Evolutionary conservation across 495 filamentous ascomycete species (phyloP), one percentile per base, ranked within the genome.

Genomic region (Hypoxylon fragiforme): DNA sequence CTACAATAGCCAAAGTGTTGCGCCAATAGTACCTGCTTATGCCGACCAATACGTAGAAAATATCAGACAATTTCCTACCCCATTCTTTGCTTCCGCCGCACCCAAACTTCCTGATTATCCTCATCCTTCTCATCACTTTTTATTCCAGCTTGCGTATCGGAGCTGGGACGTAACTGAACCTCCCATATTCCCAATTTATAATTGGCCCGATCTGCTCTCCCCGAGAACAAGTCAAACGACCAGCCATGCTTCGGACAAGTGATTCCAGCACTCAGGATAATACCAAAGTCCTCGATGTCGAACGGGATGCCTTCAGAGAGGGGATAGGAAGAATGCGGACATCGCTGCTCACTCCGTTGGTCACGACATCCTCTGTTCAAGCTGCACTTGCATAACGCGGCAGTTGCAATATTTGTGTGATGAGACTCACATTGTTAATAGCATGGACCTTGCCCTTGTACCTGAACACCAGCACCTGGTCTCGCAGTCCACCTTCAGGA

Each of bases 201-300:
- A 49, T 71, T 82, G n/a, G 75, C 79, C 0, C 79, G 75, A 48
- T 85, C 82, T 3, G 71, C 71, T 50, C 67, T 66, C 2, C 82
- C 82, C 0, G 81, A 76, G 47, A 79, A 77, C 18, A 85, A 54
- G 60, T 85, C 82, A 63, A 84, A 84, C 0, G 81, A 82, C 82
- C 82, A 85, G 30, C 69, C 74, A 54, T 85, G 81, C 57, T 84
- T 83, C 1, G 81, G 80, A 57, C 82, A 85, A 5, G 77, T 80
- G 12, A 85, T 66, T 0, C 82, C 82, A 1, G 76, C 69, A 49
- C 74, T 77, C 38, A 77, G 50, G 9, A 67, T 66, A 19, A 77
- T 58, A 8, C 82, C 82, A 49, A 84, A 85, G 56, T 85, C 82
- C 51, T 85, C 82, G 53, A 85, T 85, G 26, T 85, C 82, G 48